These are phyloP conservation scores for Cinchona pubescens DNA, from an alignment of 257 asterid genomes.

Conservation along the genomic window DNA sequence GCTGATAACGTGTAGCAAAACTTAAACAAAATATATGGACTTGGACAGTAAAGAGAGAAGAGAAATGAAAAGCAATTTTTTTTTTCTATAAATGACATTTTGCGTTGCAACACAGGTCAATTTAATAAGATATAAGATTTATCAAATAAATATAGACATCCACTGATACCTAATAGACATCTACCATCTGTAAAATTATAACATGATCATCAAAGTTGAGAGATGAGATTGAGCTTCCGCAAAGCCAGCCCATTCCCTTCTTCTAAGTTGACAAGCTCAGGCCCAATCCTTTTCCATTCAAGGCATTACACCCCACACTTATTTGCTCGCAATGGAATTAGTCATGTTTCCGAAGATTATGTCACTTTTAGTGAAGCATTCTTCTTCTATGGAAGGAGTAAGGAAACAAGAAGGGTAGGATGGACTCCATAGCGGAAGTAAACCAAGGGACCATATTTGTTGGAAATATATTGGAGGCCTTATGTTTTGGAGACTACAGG, in stretches of 20 bases:
- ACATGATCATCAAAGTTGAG: no score
- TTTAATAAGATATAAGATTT: no score
- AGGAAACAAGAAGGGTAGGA: constrained; percentile 30
- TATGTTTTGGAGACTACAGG: constrained; percentile 30
- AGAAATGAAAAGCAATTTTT: no score
- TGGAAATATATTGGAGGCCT: constrained; percentile 32
- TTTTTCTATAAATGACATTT: no score
- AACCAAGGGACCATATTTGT: constrained; percentile 36
- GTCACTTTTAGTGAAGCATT: constrained; percentile 45
- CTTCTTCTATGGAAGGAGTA: constrained; percentile 37
- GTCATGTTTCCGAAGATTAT: constrained; percentile 43
- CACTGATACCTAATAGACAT: no score
- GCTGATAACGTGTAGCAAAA: no score
- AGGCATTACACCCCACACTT: constrained; percentile 7
- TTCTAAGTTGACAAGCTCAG: background rate
- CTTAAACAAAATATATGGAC: no score
- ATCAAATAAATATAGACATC: no score
- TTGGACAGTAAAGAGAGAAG: no score
- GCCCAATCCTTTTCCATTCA: constrained; percentile 9
- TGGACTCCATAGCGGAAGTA: constrained; percentile 32
- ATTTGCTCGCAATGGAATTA: no score
- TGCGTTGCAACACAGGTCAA: no score
- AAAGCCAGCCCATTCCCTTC: constrained; percentile 1
- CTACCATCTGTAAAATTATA: no score
- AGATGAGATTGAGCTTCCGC: background rate